These are phyloP conservation scores for Candida ascalaphidarum DNA, from an alignment of 805 yeast species.

Conservation along the genomic window DNA sequence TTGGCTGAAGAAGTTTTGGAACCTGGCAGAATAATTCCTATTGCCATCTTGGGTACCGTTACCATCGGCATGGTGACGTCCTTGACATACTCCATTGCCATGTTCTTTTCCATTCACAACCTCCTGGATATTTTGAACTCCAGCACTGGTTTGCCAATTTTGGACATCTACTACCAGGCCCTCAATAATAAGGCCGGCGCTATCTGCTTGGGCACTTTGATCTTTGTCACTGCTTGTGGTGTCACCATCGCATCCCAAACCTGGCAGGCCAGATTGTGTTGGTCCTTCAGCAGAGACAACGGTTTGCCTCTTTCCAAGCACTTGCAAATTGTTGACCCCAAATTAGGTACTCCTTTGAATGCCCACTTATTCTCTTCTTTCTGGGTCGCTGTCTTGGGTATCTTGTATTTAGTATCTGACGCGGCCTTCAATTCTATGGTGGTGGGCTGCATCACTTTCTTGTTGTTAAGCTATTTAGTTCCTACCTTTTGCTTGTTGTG, in stretches of 20 bases:
- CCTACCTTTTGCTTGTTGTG: slow-evolving; percentile 26
- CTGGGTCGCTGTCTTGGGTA: slow-evolving; percentile 28
- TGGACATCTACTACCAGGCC: slow-evolving; percentile 51
- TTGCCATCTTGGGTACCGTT: slow-evolving; percentile 31
- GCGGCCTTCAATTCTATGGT: slow-evolving; percentile 35
- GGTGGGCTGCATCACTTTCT: slow-evolving; percentile 29
- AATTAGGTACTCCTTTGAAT: slow-evolving; percentile 36
- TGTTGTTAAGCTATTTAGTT: slow-evolving; percentile 26
- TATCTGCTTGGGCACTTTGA: slow-evolving; percentile 37
- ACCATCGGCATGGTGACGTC: slow-evolving; percentile 32
- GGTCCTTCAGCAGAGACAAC: slow-evolving; percentile 63
- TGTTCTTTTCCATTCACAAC: slow-evolving; percentile 30
- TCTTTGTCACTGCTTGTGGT: slow-evolving; percentile 47
- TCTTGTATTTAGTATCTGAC: slow-evolving; percentile 24
- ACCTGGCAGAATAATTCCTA: slow-evolving; percentile 31
- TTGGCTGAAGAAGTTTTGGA: slow-evolving; percentile 32
- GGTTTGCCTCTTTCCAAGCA: slow-evolving; percentile 49
- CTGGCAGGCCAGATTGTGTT: slow-evolving; percentile 60
- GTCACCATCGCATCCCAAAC: slow-evolving; percentile 56
- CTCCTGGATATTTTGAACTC: slow-evolving; percentile 18
- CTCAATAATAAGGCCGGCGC: slow-evolving; percentile 47
- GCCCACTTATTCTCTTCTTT: slow-evolving; percentile 29
- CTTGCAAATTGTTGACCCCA: slow-evolving; percentile 40
- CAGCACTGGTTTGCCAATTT: slow-evolving; percentile 30
- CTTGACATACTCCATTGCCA: slow-evolving; percentile 29